Evolutionary conservation across 2,329 filamentous ascomycete genomes (phyloP), one percentile per base, ranked within the genome.

Genomic region (Hypoxylon sp.): DNA sequence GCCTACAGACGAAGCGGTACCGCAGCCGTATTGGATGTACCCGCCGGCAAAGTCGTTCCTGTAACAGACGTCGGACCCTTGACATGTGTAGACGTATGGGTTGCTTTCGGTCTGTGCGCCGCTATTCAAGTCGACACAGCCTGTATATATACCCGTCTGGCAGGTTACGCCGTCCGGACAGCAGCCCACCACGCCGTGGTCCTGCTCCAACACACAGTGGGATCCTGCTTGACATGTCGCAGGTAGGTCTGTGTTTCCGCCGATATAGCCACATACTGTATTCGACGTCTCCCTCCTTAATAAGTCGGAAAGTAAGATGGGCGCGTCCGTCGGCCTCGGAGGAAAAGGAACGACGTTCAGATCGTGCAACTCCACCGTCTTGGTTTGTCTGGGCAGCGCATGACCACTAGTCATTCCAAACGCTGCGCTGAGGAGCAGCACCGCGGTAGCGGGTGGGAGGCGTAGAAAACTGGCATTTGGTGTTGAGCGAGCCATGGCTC

Each of bases 261-360:
- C 80, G 66, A 87, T 77, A 70, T 79, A 87, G 37, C 84, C 84
- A 64, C 84, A 86, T 53, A 87, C 69, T 13, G 83, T 86, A 70
- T 84, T 83, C 21, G 70, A 45, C 31, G 37, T 67, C 57, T 81
- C 76, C 33, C 79, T 77, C 41, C 75, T 76, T 20, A 69, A 66
- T 4, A 79, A 71, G 33, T 74, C 71, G 35, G 67, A 69, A 37
- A 73, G 72, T 45, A 72, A 66, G 3, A 69, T 56, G 9, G 79
- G 79, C 13, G 75, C 70, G 2, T 75, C 73, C 9, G 81, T 81
- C 1, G 79, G 76, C 5, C 66, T 53, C 3, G 65, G 71, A 29
- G 78, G 78, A 69, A 75, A 80, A 29, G 74, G 69, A 29, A 73
- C 59, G 5, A 78, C 76, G 54, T 78, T 71, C 51, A 80, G 65